Conservation (phyloP, 2,329 filamentous ascomycete species). For the Pleomassaria siparia region DNA sequence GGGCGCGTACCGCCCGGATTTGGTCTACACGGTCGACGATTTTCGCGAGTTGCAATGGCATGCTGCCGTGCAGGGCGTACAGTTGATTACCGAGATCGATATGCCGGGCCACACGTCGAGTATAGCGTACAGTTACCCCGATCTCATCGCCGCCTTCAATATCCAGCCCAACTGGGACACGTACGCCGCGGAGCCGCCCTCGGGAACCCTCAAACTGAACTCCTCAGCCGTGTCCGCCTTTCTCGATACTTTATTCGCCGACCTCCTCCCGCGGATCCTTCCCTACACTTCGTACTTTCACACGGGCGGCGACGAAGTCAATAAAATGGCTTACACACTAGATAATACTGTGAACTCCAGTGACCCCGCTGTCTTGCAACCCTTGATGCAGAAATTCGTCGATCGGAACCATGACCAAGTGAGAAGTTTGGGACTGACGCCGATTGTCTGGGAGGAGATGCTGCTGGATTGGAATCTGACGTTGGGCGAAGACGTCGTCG, state of each 20-base stretch:
- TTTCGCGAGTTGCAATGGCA: slow-evolving; percentile 70
- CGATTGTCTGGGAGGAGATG: slow-evolving; percentile 89
- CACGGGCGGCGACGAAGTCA: slow-evolving; percentile 85
- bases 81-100: slow-evolving; percentile 76
- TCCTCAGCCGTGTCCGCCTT: slow-evolving; percentile 69
- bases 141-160: slow-evolving; percentile 68
- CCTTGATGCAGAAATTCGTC: slow-evolving; percentile 77
- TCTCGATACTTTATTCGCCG: slow-evolving; percentile 70
- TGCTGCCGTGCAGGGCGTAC: slow-evolving; percentile 67
- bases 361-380: slow-evolving; percentile 64
- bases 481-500: slow-evolving; percentile 68
- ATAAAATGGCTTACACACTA: slow-evolving; percentile 71
- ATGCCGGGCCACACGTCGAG: slow-evolving; percentile 77
- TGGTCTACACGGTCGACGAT: slow-evolving; percentile 68
- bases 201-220: slow-evolving; percentile 73
- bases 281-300: slow-evolving; percentile 78
- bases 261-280: slow-evolving; percentile 63
- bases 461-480: slow-evolving; percentile 75
- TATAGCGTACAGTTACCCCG: slow-evolving; percentile 67
- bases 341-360: slow-evolving; percentile 71
- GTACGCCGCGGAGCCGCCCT: slow-evolving; percentile 58
- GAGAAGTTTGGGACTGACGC: slow-evolving; percentile 64
- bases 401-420: slow-evolving; percentile 69
- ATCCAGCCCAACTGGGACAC: slow-evolving; percentile 55
- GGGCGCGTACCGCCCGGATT: slow-evolving; percentile 69